Conservation (phyloP, 2,329 filamentous ascomycete species). For the Sclerotinia trifoliorum region DNA sequence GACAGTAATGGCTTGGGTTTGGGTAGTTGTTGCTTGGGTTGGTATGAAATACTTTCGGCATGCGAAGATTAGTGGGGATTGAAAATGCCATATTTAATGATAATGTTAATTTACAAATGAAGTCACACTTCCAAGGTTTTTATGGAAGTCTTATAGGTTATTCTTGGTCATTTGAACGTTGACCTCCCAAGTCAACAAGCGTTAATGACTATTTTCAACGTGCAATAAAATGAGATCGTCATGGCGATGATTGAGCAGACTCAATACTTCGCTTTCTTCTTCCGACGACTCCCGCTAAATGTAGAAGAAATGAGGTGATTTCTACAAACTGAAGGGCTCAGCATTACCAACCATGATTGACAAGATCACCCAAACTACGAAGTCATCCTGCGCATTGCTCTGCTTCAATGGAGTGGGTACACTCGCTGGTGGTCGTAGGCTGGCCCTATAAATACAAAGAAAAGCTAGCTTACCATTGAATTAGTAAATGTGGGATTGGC, state of each 20-base stretch:
- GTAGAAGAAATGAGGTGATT: no score
- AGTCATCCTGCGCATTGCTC: no score
- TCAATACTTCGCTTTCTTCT: neutral
- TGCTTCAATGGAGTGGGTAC: neutral
- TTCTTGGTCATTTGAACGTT: neutral
- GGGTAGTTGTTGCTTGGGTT: conserved; percentile 96
- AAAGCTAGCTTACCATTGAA: no score
- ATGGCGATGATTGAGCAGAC: neutral
- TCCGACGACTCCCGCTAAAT: neutral
- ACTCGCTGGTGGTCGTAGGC: no score
- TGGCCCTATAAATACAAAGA: no score
- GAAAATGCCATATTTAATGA: conserved; percentile 25
- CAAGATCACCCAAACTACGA: neutral
- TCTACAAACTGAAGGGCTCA: neutral
- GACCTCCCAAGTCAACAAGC: neutral
- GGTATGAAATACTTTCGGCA: conserved; percentile 99
- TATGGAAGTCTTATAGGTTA: neutral
- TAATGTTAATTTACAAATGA: conserved; percentile 15
- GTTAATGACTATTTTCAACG: neutral
- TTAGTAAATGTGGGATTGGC: no score
- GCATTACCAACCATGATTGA: neutral
- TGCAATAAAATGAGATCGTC: neutral
- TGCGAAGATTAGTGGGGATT: conserved; percentile 70
- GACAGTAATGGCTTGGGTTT: conserved; percentile 96
- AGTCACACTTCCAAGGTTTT: conserved; percentile 2